These are phyloP conservation scores for Guyanaporus albipodus DNA, from an alignment of 768 basidiomycete species.

Conservation along the genomic window DNA sequence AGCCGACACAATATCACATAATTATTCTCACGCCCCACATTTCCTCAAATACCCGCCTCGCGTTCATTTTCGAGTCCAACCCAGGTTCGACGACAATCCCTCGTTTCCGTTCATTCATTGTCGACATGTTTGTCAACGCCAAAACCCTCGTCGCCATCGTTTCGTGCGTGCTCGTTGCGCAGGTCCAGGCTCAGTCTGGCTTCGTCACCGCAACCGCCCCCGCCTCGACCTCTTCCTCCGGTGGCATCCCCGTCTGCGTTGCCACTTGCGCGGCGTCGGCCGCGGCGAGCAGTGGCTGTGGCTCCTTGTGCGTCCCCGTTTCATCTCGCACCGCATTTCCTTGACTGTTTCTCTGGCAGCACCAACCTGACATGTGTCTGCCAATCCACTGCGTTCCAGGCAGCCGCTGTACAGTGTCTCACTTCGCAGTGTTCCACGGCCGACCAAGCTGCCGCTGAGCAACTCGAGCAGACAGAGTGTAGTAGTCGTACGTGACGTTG, in stretches of 20 bases:
- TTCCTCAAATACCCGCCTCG: slow-evolving; percentile 13
- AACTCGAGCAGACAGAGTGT: slow-evolving; percentile 35
- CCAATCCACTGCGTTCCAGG: slow-evolving; percentile 36
- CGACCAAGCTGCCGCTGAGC: slow-evolving; percentile 21
- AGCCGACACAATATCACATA: background rate
- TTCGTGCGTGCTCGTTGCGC: slow-evolving; percentile 15
- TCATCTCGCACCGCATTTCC: background rate
- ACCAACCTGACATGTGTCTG: slow-evolving; percentile 40
- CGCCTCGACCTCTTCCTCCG: slow-evolving; percentile 3
- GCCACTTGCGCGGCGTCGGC: slow-evolving; percentile 1
- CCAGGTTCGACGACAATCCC: no score
- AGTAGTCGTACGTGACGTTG: slow-evolving; percentile 5
- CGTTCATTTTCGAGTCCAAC: rapidly evolving
- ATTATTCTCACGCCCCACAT: slow-evolving; percentile 10
- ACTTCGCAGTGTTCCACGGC: slow-evolving; percentile 34
- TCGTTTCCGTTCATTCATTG: no score
- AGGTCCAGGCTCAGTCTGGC: slow-evolving; percentile 25
- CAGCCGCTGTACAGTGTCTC: slow-evolving; percentile 32
- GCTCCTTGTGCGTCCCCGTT: slow-evolving; percentile 12
- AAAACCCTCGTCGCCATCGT: slow-evolving; percentile 20
- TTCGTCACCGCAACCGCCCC: background rate
- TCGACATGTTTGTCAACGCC: slow-evolving; percentile 15
- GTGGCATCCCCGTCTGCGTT: slow-evolving; percentile 11
- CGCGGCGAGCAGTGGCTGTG: background rate
- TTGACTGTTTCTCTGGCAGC: slow-evolving; percentile 21